These are phyloP conservation scores for Corrigiola litoralis DNA, from an alignment of 179 eudicot species.

Conservation along the genomic window DNA sequence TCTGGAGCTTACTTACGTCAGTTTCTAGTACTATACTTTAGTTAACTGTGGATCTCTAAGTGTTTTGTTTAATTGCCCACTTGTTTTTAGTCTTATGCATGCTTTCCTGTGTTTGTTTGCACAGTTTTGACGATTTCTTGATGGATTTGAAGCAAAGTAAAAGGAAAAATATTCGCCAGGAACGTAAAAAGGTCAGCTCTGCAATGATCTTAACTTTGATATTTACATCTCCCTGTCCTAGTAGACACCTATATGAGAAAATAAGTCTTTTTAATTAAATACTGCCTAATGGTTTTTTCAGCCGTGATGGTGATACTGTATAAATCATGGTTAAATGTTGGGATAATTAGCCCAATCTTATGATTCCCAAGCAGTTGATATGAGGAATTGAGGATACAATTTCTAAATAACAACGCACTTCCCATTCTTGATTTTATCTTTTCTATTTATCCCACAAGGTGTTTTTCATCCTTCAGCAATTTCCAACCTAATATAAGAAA, in stretches of 20 bases:
- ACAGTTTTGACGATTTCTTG: slow-evolving; percentile 91
- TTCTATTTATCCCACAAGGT: too few species aligned
- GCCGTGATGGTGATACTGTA: not conserved
- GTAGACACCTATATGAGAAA: not conserved
- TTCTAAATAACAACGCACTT: too few species aligned
- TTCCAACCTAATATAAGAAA: too few species aligned
- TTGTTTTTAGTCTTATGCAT: not conserved
- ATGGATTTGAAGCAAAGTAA: slow-evolving; percentile 96
- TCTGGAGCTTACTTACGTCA: not conserved
- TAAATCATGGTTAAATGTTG: not conserved
- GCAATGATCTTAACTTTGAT: not conserved
- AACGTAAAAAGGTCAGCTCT: slow-evolving; percentile 79
- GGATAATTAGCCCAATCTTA: too few species aligned
- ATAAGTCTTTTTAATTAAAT: too few species aligned
- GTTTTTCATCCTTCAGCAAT: too few species aligned
- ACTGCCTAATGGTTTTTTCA: too few species aligned
- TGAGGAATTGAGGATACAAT: too few species aligned
- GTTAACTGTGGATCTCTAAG: not conserved
- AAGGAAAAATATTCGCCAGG: slow-evolving; percentile 96
- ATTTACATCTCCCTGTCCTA: not conserved
- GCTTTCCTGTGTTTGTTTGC: slow-evolving; percentile 4
- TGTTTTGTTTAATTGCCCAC: not conserved
- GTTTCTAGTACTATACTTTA: not conserved
- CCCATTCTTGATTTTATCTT: too few species aligned
- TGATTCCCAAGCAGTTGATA: too few species aligned